Evolutionary conservation across 1,139 yeast genomes (phyloP).

Genomic region (Sugiyamaella pinicola): DNA sequence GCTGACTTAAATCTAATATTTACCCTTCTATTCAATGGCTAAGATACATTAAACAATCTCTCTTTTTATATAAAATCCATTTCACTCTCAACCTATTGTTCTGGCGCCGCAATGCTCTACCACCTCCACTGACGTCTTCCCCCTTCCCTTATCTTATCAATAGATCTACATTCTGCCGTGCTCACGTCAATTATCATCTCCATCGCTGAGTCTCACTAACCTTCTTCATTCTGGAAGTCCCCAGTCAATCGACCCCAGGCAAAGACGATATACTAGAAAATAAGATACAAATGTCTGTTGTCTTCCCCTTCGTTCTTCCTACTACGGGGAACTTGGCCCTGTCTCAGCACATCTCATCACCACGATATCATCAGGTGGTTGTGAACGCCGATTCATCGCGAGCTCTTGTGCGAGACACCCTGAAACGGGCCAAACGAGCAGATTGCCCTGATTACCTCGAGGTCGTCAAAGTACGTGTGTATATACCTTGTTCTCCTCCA

Average conservation of each 20-base stretch:
- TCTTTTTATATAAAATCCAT: too few relatives aligned
- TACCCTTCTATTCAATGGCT: too few relatives aligned
- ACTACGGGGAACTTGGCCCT: constrained; percentile 38
- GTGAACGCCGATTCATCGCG: constrained; percentile 39
- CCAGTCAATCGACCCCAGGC: too few relatives aligned
- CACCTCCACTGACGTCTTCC: background rate
- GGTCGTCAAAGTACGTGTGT: constrained; percentile 36
- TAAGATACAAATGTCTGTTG: constrained; percentile 29
- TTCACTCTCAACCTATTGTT: too few relatives aligned
- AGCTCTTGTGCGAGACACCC: constrained; percentile 38
- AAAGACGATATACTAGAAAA: too few relatives aligned
- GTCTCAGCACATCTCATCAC: constrained; percentile 31
- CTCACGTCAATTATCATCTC: background rate
- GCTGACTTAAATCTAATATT: background rate
- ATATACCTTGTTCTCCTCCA: background rate
- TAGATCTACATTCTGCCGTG: constrained; percentile 1
- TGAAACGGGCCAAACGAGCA: constrained; percentile 39
- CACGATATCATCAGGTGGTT: constrained; percentile 34
- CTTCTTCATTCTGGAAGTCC: background rate
- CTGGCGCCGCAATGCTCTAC: too few relatives aligned
- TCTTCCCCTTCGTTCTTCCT: constrained; percentile 37
- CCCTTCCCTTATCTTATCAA: constrained; percentile 18
- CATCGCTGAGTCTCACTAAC: too few relatives aligned
- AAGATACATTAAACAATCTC: too few relatives aligned
- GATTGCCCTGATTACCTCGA: constrained; percentile 36